A percentile compares a stretch with the other conserved stretches of the same genome.
These are phyloP conservation scores for Candida multigemmis DNA, from an alignment of 805 yeast genomes.

Conservation along the genomic window DNA sequence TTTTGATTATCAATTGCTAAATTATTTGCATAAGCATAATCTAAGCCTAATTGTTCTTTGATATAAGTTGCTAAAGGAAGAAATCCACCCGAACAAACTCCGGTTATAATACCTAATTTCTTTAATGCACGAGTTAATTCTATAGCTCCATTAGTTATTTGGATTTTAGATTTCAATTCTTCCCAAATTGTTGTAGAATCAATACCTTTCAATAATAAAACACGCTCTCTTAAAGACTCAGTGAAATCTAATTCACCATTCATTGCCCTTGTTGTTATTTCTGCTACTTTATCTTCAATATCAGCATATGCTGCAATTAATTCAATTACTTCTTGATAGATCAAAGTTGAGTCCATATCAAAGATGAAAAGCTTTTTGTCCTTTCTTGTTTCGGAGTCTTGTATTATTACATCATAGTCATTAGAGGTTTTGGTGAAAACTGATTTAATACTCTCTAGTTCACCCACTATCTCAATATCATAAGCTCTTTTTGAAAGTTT, in stretches of 20 bases:
- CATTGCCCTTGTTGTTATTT: conserved; percentile 91
- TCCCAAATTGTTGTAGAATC: conserved; percentile 67
- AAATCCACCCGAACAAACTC: conserved; percentile 93
- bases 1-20: conserved; percentile 37
- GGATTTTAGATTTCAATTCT: conserved; percentile 58
- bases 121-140: conserved; percentile 61
- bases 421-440: too few species aligned
- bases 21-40: conserved; percentile 84
- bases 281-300: conserved; percentile 80
- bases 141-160: conserved; percentile 77
- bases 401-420: conserved; percentile 25
- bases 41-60: conserved; percentile 57
- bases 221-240: conserved; percentile 71
- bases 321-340: conserved; percentile 94
- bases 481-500: too few species aligned
- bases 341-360: conserved; percentile 97
- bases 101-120: conserved; percentile 56
- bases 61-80: conserved; percentile 78
- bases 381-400: conserved; percentile 12
- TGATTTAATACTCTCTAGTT: too few species aligned
- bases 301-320: conserved; percentile 90
- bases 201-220: conserved; percentile 73
- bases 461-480: too few species aligned
- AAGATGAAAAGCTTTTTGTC: conserved; percentile 64
- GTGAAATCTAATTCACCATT: conserved; percentile 91